These are phyloP conservation scores for Dothistroma pini DNA, from an alignment of 2,329 filamentous ascomycete species.

Conservation along the genomic window DNA sequence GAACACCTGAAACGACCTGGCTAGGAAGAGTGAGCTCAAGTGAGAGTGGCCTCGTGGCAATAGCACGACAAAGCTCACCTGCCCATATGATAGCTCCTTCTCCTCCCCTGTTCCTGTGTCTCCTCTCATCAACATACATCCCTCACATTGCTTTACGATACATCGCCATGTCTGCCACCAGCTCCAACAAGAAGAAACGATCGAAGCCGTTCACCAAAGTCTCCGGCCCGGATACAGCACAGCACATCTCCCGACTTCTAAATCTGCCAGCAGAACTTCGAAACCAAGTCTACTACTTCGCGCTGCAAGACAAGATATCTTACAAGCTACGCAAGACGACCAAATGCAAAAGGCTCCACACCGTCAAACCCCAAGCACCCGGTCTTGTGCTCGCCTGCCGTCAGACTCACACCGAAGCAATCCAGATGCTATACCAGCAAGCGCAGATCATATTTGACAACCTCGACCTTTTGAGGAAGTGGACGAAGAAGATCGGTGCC, in stretches of 20 bases:
- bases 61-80: not conserved
- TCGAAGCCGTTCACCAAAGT: not conserved
- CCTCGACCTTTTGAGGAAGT: not conserved
- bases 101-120: not conserved
- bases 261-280: constrained; percentile 3
- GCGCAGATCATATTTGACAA: constrained; percentile 5
- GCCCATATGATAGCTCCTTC: not conserved
- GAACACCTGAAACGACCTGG: not conserved
- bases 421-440: constrained; percentile 10
- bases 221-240: not conserved
- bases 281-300: constrained; percentile 8
- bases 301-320: not conserved
- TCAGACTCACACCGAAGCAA: constrained; percentile 12
- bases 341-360: not conserved
- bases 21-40: not conserved
- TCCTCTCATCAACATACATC: not conserved
- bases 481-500: constrained; percentile 1
- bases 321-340: not conserved
- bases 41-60: not conserved
- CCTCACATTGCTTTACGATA: not conserved
- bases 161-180: not conserved
- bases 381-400: constrained; percentile 15
- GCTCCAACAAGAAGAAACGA: not conserved
- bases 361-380: constrained; percentile 5
- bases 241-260: not conserved